These are phyloP conservation scores for Phialophora expanda DNA, from an alignment of 2,329 filamentous ascomycete genomes.

Conservation along the genomic window DNA sequence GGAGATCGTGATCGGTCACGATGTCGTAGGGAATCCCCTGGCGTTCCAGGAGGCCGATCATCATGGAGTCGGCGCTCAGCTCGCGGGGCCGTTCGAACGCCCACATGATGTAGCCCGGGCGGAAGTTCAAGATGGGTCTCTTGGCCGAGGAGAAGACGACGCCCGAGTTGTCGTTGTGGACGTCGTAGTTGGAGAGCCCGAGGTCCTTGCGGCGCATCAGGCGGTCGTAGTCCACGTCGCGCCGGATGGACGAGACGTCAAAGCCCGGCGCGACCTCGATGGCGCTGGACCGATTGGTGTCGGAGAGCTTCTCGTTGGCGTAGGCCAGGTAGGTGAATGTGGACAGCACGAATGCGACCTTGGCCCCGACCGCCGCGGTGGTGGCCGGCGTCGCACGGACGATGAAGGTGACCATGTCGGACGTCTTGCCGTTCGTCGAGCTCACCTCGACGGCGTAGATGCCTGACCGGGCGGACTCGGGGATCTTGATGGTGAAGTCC, in stretches of 20 bases:
- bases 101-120: conserved; percentile 49
- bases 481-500: conserved; percentile 43
- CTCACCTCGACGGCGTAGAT: conserved; percentile 42
- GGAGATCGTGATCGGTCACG: conserved; percentile 48
- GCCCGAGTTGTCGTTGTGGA: conserved; percentile 47
- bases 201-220: conserved; percentile 45
- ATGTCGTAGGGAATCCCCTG: conserved; percentile 45
- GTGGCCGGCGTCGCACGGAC: conserved; percentile 42
- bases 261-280: conserved; percentile 30
- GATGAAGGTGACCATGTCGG: conserved; percentile 47
- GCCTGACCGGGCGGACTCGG: conserved; percentile 38
- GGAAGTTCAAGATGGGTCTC: conserved; percentile 48
- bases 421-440: conserved; percentile 33
- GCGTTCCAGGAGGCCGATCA: conserved; percentile 46
- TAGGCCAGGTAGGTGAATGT: conserved; percentile 51
- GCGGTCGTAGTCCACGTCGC: conserved; percentile 37
- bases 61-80: conserved; percentile 47
- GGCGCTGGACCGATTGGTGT: conserved; percentile 40
- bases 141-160: conserved; percentile 43
- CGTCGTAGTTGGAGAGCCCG: conserved; percentile 48
- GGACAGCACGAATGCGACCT: conserved; percentile 44
- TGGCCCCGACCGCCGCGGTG: conserved; percentile 20
- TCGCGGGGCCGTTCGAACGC: conserved; percentile 47
- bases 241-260: conserved; percentile 17
- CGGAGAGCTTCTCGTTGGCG: conserved; percentile 49